Conservation (phyloP, 345 rosid genomes). For the Dovyalis caffra region DNA sequence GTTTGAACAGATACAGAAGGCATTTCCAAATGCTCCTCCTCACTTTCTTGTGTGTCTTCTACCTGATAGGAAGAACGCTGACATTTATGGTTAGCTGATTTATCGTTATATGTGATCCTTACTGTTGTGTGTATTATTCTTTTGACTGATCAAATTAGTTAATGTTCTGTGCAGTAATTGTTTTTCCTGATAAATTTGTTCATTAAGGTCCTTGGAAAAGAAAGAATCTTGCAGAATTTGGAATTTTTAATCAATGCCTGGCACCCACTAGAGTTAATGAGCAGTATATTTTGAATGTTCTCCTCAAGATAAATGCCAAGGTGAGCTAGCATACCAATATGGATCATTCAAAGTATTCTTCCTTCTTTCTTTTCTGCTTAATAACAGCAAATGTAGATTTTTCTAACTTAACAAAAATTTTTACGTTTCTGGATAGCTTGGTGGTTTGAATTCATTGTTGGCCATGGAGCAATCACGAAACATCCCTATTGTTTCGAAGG, state of each 20-base stretch:
- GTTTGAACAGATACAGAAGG: constrained; percentile 23
- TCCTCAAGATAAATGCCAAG: constrained; percentile 31
- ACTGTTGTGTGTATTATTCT: background rate
- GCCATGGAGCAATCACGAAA: constrained; percentile 15
- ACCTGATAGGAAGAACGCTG: constrained; percentile 25
- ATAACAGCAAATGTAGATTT: background rate
- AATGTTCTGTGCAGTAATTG: background rate
- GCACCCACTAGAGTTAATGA: constrained; percentile 22
- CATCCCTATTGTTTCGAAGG: constrained; percentile 20
- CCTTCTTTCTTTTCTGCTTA: background rate
- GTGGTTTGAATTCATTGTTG: constrained; percentile 28
- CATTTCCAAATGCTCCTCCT: constrained; percentile 17
- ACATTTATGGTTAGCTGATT: constrained; percentile 25
- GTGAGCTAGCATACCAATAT: constrained; percentile 3
- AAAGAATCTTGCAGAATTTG: constrained; percentile 28
- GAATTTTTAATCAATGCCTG: constrained; percentile 27
- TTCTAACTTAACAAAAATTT: background rate
- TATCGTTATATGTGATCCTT: background rate
- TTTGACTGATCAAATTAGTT: background rate
- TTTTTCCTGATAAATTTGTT: background rate
- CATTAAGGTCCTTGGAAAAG: constrained; percentile 28
- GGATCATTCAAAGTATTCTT: background rate
- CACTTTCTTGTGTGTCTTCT: constrained; percentile 23
- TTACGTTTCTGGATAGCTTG: constrained; percentile 13
- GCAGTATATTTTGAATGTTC: constrained; percentile 27